Evolutionary conservation across 225 moss, liverwort and hornwort species (phyloP), one percentile per base, ranked within the genome.

Genomic region (Sphagnum contortum): DNA sequence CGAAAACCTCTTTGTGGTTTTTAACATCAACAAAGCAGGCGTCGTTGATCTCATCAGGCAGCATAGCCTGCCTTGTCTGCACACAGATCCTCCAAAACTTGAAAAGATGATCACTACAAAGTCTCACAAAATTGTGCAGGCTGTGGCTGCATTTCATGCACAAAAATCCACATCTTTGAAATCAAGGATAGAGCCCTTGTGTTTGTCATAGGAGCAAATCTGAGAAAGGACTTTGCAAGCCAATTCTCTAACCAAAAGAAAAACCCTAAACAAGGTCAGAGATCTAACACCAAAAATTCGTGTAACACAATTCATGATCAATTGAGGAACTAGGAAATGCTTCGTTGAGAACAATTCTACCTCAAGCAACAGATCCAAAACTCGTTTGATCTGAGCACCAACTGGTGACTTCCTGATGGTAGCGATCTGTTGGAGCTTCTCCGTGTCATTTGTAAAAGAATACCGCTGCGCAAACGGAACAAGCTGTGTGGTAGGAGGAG

Each of bases 371-470:
- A 91, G 82, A 47, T 82, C 87, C 45, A 92, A 73, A 4, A 92
- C 91, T 9, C 89, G 84, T 72, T 92, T 92, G 69, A 92, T 84
- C 75, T 92, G 89, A 57, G 89, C 89, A 57, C 89, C 89, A 10
- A 92, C 87, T 44, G 91, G 91, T 3, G 87, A 80, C 62, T 80
- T 87, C 75, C 87, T 74, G 61, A 92, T 92, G 11, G 75, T 89
- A 11, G 91, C 91, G 61, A 92, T 92, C 72, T 92, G 91, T 64
- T 89, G 89, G 60, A 89, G 72, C 79, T 92, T 92, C 61, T 92
- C 92, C 3, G 83, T 87, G 29, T 94, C 93, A 76, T 86, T 88
- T 0, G 81, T 75, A 75, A 94, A 94, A 9, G 89, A 89, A 61
- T 83, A 88, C 8, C 88, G 84, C 57, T 94, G 88, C 5, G 88